Conservation (phyloP, 768 basidiomycete genomes). For the Mycena alexandri region DNA sequence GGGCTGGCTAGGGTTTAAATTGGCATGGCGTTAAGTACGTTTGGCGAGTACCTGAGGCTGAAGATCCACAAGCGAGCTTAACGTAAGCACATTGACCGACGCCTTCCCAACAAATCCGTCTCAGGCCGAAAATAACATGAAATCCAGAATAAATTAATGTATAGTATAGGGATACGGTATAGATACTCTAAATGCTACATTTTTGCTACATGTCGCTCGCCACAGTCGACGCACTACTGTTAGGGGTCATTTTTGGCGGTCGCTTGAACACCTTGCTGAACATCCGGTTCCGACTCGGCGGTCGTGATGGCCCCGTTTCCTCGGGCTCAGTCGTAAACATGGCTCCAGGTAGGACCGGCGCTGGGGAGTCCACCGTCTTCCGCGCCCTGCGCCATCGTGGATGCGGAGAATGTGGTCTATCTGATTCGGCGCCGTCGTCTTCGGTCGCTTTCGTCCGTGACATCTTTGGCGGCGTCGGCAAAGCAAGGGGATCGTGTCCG, state of each 20-base stretch:
- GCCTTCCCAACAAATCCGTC: background rate
- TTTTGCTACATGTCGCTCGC: constrained; percentile 20
- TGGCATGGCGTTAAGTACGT: too few species aligned
- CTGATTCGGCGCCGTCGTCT: constrained; percentile 29
- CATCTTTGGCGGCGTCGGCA: constrained; percentile 20
- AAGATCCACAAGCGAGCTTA: background rate
- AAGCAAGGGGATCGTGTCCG: constrained; percentile 23
- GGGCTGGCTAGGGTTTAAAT: background rate
- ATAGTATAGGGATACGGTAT: constrained; percentile 6
- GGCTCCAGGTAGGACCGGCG: constrained; percentile 25
- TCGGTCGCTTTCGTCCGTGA: constrained; percentile 21
- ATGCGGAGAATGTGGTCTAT: constrained; percentile 35
- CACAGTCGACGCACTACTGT: constrained; percentile 13
- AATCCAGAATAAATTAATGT: constrained; percentile 15
- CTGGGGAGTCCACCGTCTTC: constrained; percentile 27
- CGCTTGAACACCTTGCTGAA: constrained; percentile 41
- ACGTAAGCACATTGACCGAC: background rate
- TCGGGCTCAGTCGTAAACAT: constrained; percentile 34
- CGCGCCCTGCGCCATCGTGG: constrained; percentile 35
- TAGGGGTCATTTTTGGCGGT: constrained; percentile 22
- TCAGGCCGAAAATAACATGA: background rate
- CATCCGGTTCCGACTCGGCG: constrained; percentile 46
- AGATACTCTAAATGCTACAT: constrained; percentile 27
- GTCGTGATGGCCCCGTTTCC: constrained; percentile 27
- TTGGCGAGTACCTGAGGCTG: too few species aligned